Percentiles rank a stretch among this genome's conserved stretches.
These are phyloP conservation scores for Penicillium olsonii DNA, from an alignment of 2,329 filamentous ascomycete genomes.

Conservation along the genomic window DNA sequence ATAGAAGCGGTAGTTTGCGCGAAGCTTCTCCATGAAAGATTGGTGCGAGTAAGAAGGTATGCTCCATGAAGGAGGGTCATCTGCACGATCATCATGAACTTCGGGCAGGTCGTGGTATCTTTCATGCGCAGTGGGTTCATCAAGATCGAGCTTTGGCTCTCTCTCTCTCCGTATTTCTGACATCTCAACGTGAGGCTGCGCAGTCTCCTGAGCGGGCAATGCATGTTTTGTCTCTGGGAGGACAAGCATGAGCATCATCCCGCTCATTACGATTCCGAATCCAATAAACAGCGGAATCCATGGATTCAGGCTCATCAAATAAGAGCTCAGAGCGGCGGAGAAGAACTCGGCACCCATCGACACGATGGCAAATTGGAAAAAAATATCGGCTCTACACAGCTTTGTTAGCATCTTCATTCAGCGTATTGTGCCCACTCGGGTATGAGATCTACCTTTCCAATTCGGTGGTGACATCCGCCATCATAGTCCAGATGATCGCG, in stretches of 20 bases:
- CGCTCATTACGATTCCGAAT: slow-evolving; percentile 33
- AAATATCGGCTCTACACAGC: slow-evolving; percentile 36
- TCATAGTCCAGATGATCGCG: slow-evolving; percentile 53
- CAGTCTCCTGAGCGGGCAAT: slow-evolving; percentile 13
- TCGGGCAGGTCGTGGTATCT: slow-evolving; percentile 21
- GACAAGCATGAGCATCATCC: slow-evolving; percentile 34
- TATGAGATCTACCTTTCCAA: slow-evolving; percentile 39
- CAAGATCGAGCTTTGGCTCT: slow-evolving; percentile 16
- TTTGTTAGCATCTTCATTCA: slow-evolving; percentile 13
- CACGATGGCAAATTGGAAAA: slow-evolving; percentile 44
- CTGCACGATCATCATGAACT: slow-evolving; percentile 12
- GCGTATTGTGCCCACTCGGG: not conserved
- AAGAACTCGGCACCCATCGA: slow-evolving; percentile 43
- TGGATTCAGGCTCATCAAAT: slow-evolving; percentile 42
- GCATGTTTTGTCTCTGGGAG: slow-evolving; percentile 45
- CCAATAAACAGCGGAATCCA: slow-evolving; percentile 45
- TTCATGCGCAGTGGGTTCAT: slow-evolving; percentile 8
- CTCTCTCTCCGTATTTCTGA: slow-evolving; percentile 25
- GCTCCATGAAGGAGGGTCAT: slow-evolving; percentile 19
- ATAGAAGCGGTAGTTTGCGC: slow-evolving; percentile 27
- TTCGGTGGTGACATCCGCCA: slow-evolving; percentile 52
- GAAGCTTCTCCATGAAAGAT: slow-evolving; percentile 19
- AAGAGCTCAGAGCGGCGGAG: slow-evolving; percentile 41
- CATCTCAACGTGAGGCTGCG: slow-evolving; percentile 31
- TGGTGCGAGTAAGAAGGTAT: slow-evolving; percentile 12